Percentiles rank a stretch among this genome's conserved stretches.
phyloP scores from a whole-genome alignment of 2,329 filamentous ascomycete genomes.

The Diaporthe citriasiana region DNA sequence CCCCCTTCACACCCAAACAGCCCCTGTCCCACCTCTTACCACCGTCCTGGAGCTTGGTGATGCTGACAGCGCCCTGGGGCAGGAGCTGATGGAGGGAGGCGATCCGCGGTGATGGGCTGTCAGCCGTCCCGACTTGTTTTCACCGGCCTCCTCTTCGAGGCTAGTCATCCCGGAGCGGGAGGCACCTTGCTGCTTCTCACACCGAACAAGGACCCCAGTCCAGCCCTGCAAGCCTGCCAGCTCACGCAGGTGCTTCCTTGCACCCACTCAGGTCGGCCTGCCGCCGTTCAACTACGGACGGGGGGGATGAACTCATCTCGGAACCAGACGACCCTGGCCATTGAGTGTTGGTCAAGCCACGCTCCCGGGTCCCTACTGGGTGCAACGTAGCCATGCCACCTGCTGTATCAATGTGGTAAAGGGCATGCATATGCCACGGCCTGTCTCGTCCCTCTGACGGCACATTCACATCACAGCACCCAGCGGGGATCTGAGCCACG shows the following conservation, averaged over 20 bases:
- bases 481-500: constrained; percentile 25
- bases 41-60: not conserved
- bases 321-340: not conserved
- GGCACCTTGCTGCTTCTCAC: constrained; percentile 21
- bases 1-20: not conserved
- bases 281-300: not conserved
- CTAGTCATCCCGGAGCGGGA: constrained; percentile 31
- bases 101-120: constrained; percentile 15
- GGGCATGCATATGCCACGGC: not conserved
- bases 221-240: constrained; percentile 16
- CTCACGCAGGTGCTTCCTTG: constrained; percentile 14
- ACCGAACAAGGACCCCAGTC: constrained; percentile 6
- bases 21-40: constrained; percentile 17
- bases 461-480: constrained; percentile 7
- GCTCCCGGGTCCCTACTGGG: constrained; percentile 7
- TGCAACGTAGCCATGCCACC: constrained; percentile 17
- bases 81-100: constrained; percentile 7
- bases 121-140: constrained; percentile 32
- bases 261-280: constrained; percentile 3
- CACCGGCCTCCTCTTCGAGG: constrained; percentile 36
- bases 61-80: not conserved
- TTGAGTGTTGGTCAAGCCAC: not conserved
- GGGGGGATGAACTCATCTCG: constrained; percentile 21
- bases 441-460: constrained; percentile 23
- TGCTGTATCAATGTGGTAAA: not conserved